These are phyloP conservation scores for Kalmanozyma brasiliensis DNA, from an alignment of 1,284 basidiomycete species.

Conservation along the genomic window DNA sequence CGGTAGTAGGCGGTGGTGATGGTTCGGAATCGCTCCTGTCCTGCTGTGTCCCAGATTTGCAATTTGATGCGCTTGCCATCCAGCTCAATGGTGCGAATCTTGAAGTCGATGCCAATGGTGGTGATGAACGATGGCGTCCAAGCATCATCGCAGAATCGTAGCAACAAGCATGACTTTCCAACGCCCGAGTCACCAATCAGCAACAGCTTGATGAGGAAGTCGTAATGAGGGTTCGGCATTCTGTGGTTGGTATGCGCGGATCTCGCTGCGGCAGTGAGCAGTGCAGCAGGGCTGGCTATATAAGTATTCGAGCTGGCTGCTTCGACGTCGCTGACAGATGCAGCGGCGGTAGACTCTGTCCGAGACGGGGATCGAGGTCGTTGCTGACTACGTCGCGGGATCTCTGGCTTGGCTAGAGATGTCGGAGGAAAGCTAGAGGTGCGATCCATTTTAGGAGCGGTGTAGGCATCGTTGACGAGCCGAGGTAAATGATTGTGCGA, in stretches of 20 bases:
- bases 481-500: background rate
- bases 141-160: constrained; percentile 99
- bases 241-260: constrained; percentile 15
- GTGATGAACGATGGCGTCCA: constrained; percentile 99
- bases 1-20: constrained; percentile 99
- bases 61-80: constrained; percentile 96
- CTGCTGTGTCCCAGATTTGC: constrained; percentile 99
- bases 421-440: constrained; percentile 5
- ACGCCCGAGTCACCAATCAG: constrained; percentile 70
- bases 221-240: constrained; percentile 66
- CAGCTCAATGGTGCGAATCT: constrained; percentile 92
- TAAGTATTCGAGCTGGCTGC: background rate
- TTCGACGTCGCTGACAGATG: too few species aligned
- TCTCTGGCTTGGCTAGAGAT: constrained; percentile 15
- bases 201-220: constrained; percentile 64
- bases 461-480: background rate
- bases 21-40: constrained; percentile 98
- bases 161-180: constrained; percentile 96
- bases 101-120: constrained; percentile 80
- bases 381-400: constrained; percentile 34
- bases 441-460: background rate
- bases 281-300: background rate
- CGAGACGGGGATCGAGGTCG: constrained; percentile 18
- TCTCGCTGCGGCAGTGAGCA: constrained; percentile 5
- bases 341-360: constrained; percentile 5